Percentiles rank a stretch among this genome's conserved stretches.
Evolutionary conservation across 306 rosid species (phyloP).

Genomic region (Rosa lucieae): DNA sequence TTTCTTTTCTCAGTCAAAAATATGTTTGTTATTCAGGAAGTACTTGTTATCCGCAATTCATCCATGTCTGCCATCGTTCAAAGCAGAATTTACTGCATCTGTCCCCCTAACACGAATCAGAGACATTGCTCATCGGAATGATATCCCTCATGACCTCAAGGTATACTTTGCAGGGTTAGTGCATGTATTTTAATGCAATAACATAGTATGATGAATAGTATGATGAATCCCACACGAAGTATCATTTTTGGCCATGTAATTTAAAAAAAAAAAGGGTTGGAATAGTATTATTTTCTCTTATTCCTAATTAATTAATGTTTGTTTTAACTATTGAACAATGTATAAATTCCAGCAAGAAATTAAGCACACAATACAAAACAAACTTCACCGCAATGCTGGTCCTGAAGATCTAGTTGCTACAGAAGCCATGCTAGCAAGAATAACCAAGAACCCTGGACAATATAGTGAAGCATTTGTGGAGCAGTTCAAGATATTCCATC

Average conservation of each 20-base stretch:
- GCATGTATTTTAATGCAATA: not conserved
- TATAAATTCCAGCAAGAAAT: conserved; percentile 67
- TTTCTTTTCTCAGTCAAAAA: conserved; percentile 22
- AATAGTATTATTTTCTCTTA: not conserved
- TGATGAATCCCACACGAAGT: not conserved
- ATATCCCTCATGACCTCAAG: conserved; percentile 96
- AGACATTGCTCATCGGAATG: conserved; percentile 97
- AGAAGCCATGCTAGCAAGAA: conserved; percentile 91
- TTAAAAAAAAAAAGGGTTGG: not conserved
- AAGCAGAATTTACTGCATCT: conserved; percentile 98
- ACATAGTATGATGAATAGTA: not conserved
- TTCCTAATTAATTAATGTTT: conserved; percentile 21
- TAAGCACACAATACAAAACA: conserved; percentile 97
- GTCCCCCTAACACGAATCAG: conserved; percentile 95
- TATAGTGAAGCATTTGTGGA: conserved; percentile 77
- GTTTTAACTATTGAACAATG: conserved; percentile 26
- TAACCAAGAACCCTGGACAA: conserved; percentile 77
- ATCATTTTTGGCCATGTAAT: not conserved
- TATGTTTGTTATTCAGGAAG: conserved; percentile 56
- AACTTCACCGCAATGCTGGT: conserved; percentile 97
- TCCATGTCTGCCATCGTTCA: conserved; percentile 96
- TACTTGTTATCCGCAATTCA: conserved; percentile 81
- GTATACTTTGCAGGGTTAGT: conserved; percentile 35
- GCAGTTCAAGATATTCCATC: conserved; percentile 89
- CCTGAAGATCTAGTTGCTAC: conserved; percentile 98